Evolutionary conservation across 139 green algal species (phyloP), one percentile per base, ranked within the genome.

Genomic region (Chlamydomonas asymmetrica): DNA sequence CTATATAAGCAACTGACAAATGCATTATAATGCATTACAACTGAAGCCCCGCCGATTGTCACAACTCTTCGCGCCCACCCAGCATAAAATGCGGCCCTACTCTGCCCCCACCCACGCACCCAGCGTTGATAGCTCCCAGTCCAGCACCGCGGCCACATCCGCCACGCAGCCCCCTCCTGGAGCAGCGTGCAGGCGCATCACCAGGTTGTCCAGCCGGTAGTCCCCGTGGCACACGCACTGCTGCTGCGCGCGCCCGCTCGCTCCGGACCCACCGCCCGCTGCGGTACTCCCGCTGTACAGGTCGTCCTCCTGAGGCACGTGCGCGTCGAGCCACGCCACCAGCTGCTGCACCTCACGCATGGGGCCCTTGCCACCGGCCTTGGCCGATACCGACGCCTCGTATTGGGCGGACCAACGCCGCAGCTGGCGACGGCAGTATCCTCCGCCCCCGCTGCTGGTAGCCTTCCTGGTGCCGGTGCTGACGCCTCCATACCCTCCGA

Each of bases 121-220:
- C n/a, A 99, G 70, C 0, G 97, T 99, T 61, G 88, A 93, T 9
- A 99, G 89, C 92, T 99, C 97, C 97, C 97, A 99, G 80, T 99
- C 97, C 31, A 99, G 83, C 35, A 99, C 88, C 3, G 94, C 94
- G n/a, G n/a, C n/a, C n/a, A n/a, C n/a, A n/a, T n/a, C n/a, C n/a
- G n/a, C n/a, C n/a, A n/a, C n/a, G n/a, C n/a, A n/a, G n/a, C n/a
- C n/a, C n/a, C n/a, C n/a, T n/a, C n/a, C n/a, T n/a, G n/a, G n/a
- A n/a, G n/a, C n/a, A n/a, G n/a, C n/a, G n/a, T n/a, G n/a, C n/a
- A n/a, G n/a, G n/a, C n/a, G n/a, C n/a, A 95, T 91, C 45, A 99
- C 82, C 34, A 99, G 73, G 87, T 99, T 99, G 86, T 98, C 96
- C 52, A 99, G 83, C n/a, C 94, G 85, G 85, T 88, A 98, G 79